Evolutionary conservation across 805 yeast species (phyloP), one percentile per base, ranked within the genome.

Genomic region (Isabelozyma gotoi): DNA sequence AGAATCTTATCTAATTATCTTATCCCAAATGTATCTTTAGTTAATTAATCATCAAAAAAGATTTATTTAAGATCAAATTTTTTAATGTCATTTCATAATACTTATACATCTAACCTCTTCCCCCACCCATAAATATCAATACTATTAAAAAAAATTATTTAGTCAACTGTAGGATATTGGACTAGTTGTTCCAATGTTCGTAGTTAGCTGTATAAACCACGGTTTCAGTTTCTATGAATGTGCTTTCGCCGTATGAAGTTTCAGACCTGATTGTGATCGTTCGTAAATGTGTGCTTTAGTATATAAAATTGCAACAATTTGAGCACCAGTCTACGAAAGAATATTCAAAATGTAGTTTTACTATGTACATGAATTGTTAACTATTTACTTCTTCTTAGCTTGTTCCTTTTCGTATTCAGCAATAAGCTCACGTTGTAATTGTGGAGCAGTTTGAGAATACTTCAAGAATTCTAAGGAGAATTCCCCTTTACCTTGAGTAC

Each of bases 401-500:
- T 48, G 47, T 49, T 60, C 59, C 59, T 69, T 68, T 53, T 65
- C 78, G 62, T 81, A 82, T 59, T 88, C 96, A 42, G 85, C 96
- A 52, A 94, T 84, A 70, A 94, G 78, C 71, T 92, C 87, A 61
- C 77, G 86, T 72, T 94, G 99, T 52, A 92, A 76, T 53, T 89
- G 96, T 31, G 92, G 88, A 38, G 95, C 79, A 41, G 95, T 86
- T 53, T 96, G 96, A 40, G 92, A 81, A 65, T 92, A 94, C 59
- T 89, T 87, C 62, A 87, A 84, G 74, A 94, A 94, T 67, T 94
- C 99, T 67, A 94, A 78, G 2, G 96, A 81, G 67, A 94, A 94
- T 71, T 95, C 98, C 59, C 99, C 99, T 66, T 94, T 94, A 71
- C 99, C 99, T 71, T 94, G 99, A 12, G 99, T 92, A 47, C 88